Percentiles rank a stretch among this genome's conserved stretches.
Conservation (phyloP, 257 asterid species). For the Petunia axillaris region DNA sequence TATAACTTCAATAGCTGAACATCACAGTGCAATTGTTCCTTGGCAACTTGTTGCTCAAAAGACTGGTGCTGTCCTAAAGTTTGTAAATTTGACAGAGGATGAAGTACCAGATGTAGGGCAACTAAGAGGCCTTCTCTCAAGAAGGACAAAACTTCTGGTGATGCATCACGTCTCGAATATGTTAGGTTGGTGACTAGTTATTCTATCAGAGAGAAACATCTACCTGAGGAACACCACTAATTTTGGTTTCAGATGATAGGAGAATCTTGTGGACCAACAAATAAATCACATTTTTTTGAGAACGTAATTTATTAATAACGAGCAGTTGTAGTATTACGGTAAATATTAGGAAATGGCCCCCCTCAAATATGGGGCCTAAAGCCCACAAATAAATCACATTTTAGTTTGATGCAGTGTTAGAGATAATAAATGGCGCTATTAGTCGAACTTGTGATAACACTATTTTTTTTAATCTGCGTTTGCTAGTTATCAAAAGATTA, state of each 20-base stretch:
- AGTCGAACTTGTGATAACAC: not conserved
- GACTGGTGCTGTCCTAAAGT: conserved; percentile 87
- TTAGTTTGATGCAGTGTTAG: not conserved
- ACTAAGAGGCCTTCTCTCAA: conserved; percentile 63
- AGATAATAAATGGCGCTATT: not conserved
- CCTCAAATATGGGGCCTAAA: too few relatives aligned
- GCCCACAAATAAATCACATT: not conserved
- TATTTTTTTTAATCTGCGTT: not conserved
- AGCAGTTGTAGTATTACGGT: too few relatives aligned
- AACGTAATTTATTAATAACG: too few relatives aligned
- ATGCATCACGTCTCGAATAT: conserved; percentile 88
- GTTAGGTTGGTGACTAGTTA: conserved; percentile 59
- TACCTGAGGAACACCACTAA: not conserved
- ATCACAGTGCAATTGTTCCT: conserved; percentile 97
- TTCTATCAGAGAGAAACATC: not conserved
- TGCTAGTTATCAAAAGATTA: not conserved
- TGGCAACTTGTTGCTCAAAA: conserved; percentile 98
- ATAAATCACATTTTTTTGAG: not conserved
- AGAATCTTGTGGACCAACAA: conserved; percentile 16
- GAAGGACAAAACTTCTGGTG: conserved; percentile 69
- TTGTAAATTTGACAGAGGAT: conserved; percentile 61
- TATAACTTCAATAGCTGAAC: conserved; percentile 83
- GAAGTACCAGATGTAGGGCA: conserved; percentile 82
- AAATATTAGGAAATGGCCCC: too few relatives aligned
- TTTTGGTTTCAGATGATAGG: not conserved